Evolutionary conservation across 2,329 filamentous ascomycete species (phyloP), one percentile per base, ranked within the genome.

Genomic region (Colletotrichum musicola): DNA sequence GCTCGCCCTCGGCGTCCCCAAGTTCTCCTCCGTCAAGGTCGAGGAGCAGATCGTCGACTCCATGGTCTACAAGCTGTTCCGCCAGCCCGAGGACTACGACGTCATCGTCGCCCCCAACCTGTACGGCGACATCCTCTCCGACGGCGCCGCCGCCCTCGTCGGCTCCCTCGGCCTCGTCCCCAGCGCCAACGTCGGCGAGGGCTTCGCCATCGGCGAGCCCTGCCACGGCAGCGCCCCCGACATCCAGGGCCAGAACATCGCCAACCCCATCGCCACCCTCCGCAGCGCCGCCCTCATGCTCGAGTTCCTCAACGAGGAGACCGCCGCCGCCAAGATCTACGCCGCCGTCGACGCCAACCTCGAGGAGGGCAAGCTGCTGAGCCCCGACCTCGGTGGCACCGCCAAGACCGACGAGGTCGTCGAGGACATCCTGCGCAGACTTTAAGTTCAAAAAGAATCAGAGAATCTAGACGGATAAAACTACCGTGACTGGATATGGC

Each of bases 11-110:
- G 86, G 89, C 30, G 85, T 86, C 59, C 74, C 87, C 13, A 86
- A 84, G 73, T 98, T 93, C 84, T 81, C 74, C 69, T 81, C 81
- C 58, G 84, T 97, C 62, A 82, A 83, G 49, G 86, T 98, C 62
- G 96, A 98, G 82, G 96, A 98, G 86, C 96, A 99, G 85, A 99
- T 99, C 74, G 95, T 99, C 71, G 96, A 99, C 83, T 95, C 92
- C 71, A 99, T 99, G 96, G 94, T 98, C 67, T 98, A 98, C 89
- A 98, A 98, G 86, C 92, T 99, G 65, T 98, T 98, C 90, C 93
- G 95, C 71, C 94, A 98, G 82, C 96, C 96, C 50, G 88, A 92
- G 77, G 92, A 92, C 77, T 99, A 98, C 89, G 96, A 99, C 80
- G 95, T 98, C 73, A 97, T 99, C 74, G 96, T 99, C 54, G 96